Percentiles rank a stretch among this genome's conserved stretches.
Evolutionary conservation across 345 rosid genomes (phyloP).

Genomic region (Fremontodendron californicum): DNA sequence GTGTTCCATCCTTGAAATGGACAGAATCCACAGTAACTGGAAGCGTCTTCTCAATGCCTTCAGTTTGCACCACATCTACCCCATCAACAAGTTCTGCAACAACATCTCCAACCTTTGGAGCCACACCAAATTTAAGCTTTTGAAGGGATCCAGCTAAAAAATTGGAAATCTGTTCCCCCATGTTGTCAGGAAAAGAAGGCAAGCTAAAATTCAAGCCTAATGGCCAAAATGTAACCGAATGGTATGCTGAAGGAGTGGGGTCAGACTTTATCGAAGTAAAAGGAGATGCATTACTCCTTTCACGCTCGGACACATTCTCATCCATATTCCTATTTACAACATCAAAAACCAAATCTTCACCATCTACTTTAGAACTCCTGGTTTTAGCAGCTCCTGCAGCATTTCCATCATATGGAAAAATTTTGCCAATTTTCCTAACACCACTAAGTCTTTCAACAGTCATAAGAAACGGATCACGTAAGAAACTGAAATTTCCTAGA

Average conservation of each 20-base stretch:
- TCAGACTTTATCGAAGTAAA: conserved; percentile 35
- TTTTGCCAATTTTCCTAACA: conserved; percentile 32
- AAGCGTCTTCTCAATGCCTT: conserved; percentile 59
- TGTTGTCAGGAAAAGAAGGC: conserved; percentile 34
- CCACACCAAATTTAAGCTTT: conserved; percentile 40
- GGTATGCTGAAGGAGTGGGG: conserved; percentile 30
- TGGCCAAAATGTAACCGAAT: conserved; percentile 31
- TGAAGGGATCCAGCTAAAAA: conserved; percentile 39
- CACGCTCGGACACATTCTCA: conserved; percentile 29
- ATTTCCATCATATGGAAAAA: conserved; percentile 25
- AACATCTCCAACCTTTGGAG: conserved; percentile 52
- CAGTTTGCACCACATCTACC: conserved; percentile 48
- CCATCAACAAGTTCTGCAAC: conserved; percentile 61
- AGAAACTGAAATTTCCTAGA: conserved; percentile 32
- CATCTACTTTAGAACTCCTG: conserved; percentile 20
- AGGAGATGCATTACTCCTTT: conserved; percentile 27
- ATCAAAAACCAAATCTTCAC: conserved; percentile 27
- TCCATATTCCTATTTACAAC: conserved; percentile 25
- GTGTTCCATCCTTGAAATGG: conserved; percentile 81
- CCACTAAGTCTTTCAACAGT: conserved; percentile 46
- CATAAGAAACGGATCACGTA: conserved; percentile 65
- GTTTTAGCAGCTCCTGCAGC: conserved; percentile 28
- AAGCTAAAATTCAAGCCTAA: conserved; percentile 23
- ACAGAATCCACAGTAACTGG: conserved; percentile 88
- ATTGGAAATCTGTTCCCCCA: conserved; percentile 31